Evolutionary conservation across 2,329 filamentous ascomycete species (phyloP).

Genomic region (Fusarium stilboides): DNA sequence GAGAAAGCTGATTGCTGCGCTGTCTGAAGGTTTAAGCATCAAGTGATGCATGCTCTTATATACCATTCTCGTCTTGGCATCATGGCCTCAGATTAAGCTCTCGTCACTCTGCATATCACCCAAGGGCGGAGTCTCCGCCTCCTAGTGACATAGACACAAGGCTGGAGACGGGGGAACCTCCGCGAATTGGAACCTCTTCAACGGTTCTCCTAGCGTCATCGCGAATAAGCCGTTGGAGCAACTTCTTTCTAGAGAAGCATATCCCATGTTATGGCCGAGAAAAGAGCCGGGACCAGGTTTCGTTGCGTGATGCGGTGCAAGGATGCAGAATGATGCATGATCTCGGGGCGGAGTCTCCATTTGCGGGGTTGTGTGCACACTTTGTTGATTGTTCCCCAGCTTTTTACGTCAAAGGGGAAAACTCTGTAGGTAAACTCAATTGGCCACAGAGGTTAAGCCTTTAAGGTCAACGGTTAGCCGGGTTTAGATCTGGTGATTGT

Average conservation of each 20-base stretch:
- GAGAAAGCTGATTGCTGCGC: constrained; percentile 15
- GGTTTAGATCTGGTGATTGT: background rate
- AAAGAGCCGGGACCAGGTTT: constrained; percentile 39
- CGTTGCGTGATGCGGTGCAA: constrained; percentile 19
- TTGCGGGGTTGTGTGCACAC: constrained; percentile 26
- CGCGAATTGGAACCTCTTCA: background rate
- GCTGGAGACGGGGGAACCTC: background rate
- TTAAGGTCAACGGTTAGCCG: background rate
- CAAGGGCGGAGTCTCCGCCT: constrained; percentile 34
- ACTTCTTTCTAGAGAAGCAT: background rate
- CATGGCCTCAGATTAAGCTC: background rate
- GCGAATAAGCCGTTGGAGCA: background rate
- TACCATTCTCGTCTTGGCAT: constrained; percentile 7
- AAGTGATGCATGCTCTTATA: constrained; percentile 19
- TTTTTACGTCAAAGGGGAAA: background rate
- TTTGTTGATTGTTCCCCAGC: constrained; percentile 11
- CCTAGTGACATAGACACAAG: background rate
- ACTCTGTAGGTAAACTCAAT: constrained; percentile 16
- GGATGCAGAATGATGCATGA: constrained; percentile 18
- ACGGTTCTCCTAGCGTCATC: constrained; percentile 1
- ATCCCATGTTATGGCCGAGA: constrained; percentile 31
- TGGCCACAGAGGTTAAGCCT: background rate
- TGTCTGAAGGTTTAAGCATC: background rate
- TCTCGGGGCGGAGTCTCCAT: constrained; percentile 13
- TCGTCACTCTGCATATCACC: constrained; percentile 20